Base-by-base conservation (phyloP, 345 rosid species). In the Excoecaria cochinchinensis region DNA sequence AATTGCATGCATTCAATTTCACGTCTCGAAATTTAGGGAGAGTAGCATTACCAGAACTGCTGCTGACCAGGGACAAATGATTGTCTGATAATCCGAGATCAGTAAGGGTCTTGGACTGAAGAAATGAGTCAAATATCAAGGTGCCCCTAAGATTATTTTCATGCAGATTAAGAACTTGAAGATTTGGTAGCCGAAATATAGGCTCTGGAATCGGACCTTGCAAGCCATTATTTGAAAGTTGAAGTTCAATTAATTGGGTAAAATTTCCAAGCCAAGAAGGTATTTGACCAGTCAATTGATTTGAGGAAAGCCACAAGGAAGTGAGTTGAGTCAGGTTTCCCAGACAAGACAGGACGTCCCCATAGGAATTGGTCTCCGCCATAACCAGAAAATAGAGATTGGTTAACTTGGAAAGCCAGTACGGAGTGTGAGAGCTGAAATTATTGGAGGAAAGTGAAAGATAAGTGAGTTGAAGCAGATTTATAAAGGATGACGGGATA, bases 131-230 rank as follows among this genome's bases (percentile, higher is more conserved):
- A 31, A 31, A 31, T 1, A 2, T 31, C 31, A 31, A 31, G 31
- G 31, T 31, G 1, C 31, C 31, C 1, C 31, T 31, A 31, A 31
- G 31, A 31, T 31, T 31, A 31, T 31, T n/a, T n/a, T n/a, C n/a
- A n/a, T n/a, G n/a, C 31, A 31, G 31, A 31, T 2, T 31, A 31
- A 31, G 31, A 31, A 0, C 31, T 31, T 31, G 31, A 31, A 31
- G 31, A 31, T 31, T 31, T 31, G 31, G 31, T 0, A 31, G 31
- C 31, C 31, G 31, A 31, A 1, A 31, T 31, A 31, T 31, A 31
- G 31, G 31, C 31, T 69, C 0, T 5, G 82, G 80, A 57, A 84
- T 19, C 5, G 66, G 58, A 42, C 86, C 86, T 0, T 38, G 22
- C 8, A 83, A 10, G n/a, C 2, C 1, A 12, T 84, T 80, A 0